Conservation (phyloP, 2,329 filamentous ascomycete genomes). For the Davidsoniella eucalypti region DNA sequence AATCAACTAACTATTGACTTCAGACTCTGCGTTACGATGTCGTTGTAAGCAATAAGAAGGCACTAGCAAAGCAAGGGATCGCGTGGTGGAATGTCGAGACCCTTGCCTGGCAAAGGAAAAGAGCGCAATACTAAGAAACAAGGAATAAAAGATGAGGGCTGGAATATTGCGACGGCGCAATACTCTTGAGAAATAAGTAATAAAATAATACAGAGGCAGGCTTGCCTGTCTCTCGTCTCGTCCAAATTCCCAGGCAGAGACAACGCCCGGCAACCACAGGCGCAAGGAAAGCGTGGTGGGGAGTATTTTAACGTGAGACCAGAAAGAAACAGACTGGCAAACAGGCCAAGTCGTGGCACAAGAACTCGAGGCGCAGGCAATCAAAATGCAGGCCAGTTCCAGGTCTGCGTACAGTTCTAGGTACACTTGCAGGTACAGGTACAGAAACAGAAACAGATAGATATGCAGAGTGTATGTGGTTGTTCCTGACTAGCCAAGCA, state of each 20-base stretch:
- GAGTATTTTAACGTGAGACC: not conserved
- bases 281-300: not conserved
- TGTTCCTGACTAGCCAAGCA: no score
- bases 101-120: slow-evolving; percentile 2
- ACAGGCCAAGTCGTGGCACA: not conserved
- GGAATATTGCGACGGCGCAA: not conserved
- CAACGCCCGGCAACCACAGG: not conserved
- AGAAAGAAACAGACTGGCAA: not conserved
- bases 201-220: not conserved
- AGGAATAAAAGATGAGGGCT: not conserved
- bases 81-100: slow-evolving; percentile 7
- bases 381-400: not conserved
- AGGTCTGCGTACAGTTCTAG: not conserved
- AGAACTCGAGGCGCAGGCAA: not conserved
- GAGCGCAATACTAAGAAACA: not conserved
- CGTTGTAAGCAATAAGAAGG: slow-evolving; percentile 1
- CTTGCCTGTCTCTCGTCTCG: no score
- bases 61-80: slow-evolving; percentile 3
- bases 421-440: not conserved
- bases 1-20: not conserved
- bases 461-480: no score
- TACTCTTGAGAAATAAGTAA: not conserved
- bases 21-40: not conserved
- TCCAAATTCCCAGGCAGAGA: not conserved
- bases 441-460: no score